A percentile compares a stretch with the other conserved stretches of the same genome.
These are phyloP conservation scores for Globisporangium nunn DNA, from an alignment of 352 stramenopile species.

Conservation along the genomic window DNA sequence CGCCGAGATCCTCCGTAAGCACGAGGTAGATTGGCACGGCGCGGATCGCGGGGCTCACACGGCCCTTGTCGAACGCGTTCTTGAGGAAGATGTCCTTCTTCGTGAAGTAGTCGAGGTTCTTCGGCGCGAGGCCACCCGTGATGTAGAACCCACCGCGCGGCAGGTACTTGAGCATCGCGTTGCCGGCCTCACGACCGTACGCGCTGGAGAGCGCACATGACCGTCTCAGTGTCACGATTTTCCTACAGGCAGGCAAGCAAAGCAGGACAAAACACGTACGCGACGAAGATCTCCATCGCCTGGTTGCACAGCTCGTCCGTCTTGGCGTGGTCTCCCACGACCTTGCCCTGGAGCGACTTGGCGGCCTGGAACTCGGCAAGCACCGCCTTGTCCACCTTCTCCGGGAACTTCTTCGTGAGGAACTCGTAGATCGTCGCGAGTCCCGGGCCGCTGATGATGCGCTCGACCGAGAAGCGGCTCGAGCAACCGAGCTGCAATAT, in stretches of 20 bases:
- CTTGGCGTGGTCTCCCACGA: conserved; percentile 87
- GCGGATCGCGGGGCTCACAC: conserved; percentile 71
- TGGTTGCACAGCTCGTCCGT: conserved; percentile 74
- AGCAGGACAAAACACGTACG: conserved; percentile 26
- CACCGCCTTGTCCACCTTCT: conserved; percentile 80
- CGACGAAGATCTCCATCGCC: conserved; percentile 93
- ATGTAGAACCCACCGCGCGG: conserved; percentile 96
- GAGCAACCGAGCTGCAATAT: conserved; percentile 61
- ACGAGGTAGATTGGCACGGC: conserved; percentile 85
- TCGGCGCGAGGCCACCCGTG: conserved; percentile 93
- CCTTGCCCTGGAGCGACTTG: conserved; percentile 69
- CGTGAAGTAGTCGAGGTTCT: conserved; percentile 94
- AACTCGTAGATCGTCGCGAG: conserved; percentile 97
- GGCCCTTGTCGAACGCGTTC: conserved; percentile 85
- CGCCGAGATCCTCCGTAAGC: conserved; percentile 86
- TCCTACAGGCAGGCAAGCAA: conserved; percentile 3
- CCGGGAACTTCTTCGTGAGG: conserved; percentile 86
- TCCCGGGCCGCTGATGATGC: conserved; percentile 92
- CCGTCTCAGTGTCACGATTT: too few species aligned
- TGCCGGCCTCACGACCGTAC: conserved; percentile 94
- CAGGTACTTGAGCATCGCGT: conserved; percentile 93
- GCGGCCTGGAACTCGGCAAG: conserved; percentile 53
- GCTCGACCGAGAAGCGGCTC: conserved; percentile 92
- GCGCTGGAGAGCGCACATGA: conserved; percentile 26
- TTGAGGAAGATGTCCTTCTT: conserved; percentile 76